phyloP scores from a whole-genome alignment of 2,329 filamentous ascomycete genomes.

The Fusarium papillatum region DNA sequence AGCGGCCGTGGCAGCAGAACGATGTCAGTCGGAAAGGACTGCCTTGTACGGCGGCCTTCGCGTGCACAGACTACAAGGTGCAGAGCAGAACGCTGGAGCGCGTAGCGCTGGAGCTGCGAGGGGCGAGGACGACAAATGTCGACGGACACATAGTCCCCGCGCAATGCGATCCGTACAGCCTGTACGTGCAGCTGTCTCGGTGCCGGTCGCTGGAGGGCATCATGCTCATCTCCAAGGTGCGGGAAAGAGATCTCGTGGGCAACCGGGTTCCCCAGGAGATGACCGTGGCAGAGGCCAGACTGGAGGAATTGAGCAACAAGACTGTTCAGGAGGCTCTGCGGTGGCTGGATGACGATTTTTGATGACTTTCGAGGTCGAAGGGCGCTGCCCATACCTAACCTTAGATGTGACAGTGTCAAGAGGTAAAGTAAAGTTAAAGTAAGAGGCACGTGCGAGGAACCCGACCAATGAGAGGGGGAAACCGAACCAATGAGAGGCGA shows the following conservation, averaged over 20 bases:
- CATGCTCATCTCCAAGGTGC: background rate
- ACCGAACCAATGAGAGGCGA: too few relatives aligned
- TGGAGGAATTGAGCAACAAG: background rate
- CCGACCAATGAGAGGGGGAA: too few relatives aligned
- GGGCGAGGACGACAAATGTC: background rate
- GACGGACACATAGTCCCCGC: background rate
- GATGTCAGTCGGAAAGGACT: background rate
- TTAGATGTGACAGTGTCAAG: too few relatives aligned
- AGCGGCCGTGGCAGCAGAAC: constrained; percentile 5
- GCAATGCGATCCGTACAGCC: background rate
- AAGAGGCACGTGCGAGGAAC: too few relatives aligned
- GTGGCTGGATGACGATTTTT: background rate
- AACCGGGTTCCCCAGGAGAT: background rate
- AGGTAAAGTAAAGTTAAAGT: too few relatives aligned
- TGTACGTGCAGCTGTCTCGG: background rate
- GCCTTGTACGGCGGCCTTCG: background rate
- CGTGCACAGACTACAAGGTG: constrained; percentile 12
- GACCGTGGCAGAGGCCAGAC: background rate
- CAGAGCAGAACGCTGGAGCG: background rate
- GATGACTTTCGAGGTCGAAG: too few relatives aligned
- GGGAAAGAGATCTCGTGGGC: background rate
- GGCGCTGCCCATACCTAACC: too few relatives aligned
- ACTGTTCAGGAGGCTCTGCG: background rate
- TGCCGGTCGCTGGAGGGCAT: background rate
- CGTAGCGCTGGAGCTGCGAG: background rate